phyloP scores from a whole-genome alignment of 2,329 filamentous ascomycete genomes.

The Trichoderma brevicompactum region DNA sequence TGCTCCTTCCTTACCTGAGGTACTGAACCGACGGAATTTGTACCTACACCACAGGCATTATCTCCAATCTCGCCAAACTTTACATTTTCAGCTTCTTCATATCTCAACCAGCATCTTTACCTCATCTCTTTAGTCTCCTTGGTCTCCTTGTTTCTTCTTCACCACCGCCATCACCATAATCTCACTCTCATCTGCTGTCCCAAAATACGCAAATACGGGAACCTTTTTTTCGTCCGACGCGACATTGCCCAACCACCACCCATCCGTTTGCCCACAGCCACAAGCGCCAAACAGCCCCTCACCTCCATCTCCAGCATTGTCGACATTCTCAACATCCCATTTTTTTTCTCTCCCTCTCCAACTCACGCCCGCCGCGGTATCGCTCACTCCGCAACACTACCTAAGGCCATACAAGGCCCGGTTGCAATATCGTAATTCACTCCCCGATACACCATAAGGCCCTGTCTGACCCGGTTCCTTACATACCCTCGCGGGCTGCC shows the following conservation, averaged over 20 bases:
- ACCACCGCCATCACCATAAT: neutral
- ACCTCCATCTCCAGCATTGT: conserved; percentile 16
- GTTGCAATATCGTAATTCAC: neutral
- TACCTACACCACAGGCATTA: too few relatives aligned
- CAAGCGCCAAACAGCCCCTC: conserved; percentile 21
- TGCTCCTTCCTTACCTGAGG: neutral
- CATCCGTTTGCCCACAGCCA: conserved; percentile 12
- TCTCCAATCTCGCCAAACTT: too few relatives aligned
- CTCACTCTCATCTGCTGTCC: neutral
- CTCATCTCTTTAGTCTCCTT: too few relatives aligned
- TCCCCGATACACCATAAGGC: neutral
- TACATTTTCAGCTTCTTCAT: too few relatives aligned
- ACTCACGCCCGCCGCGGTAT: conserved; percentile 7
- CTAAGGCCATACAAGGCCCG: neutral
- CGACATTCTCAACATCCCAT: conserved; percentile 2
- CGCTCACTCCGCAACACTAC: conserved; percentile 9
- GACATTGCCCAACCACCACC: conserved; percentile 3
- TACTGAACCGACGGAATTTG: too few relatives aligned
- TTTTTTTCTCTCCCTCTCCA: conserved; percentile 11
- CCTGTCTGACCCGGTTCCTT: neutral
- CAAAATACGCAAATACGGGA: neutral
- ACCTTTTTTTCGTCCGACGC: conserved; percentile 1
- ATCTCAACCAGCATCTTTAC: too few relatives aligned
- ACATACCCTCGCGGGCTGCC: neutral
- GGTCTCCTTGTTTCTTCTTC: neutral